phyloP scores from a whole-genome alignment of 1,284 basidiomycete species.

The Rhodofomes roseus region DNA sequence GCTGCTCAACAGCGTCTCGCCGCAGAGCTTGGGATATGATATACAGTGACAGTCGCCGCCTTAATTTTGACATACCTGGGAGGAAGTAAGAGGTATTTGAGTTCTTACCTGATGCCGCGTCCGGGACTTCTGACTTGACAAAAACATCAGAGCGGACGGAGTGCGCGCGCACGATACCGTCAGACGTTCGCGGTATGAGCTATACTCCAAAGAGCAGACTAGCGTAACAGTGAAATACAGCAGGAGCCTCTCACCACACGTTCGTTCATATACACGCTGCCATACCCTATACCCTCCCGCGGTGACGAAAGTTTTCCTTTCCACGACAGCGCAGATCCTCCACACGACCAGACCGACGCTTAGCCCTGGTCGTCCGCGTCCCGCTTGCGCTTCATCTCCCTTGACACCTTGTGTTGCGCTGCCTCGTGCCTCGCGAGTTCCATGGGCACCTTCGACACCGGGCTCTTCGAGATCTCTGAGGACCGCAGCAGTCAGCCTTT shows the following conservation, averaged over 20 bases:
- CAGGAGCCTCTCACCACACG: slow-evolving; percentile 7
- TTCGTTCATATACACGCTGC: slow-evolving; percentile 4
- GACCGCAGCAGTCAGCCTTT: background rate
- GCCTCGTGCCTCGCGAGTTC: slow-evolving; percentile 90
- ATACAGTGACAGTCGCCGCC: background rate
- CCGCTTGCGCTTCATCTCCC: slow-evolving; percentile 89
- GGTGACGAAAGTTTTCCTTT: background rate
- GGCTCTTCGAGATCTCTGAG: slow-evolving; percentile 87
- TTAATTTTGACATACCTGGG: background rate
- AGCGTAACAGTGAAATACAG: background rate
- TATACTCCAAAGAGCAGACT: background rate
- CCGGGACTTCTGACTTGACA: too few species aligned
- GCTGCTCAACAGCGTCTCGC: background rate
- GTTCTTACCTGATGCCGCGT: background rate
- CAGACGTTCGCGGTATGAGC: background rate
- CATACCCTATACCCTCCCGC: background rate
- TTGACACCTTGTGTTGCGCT: slow-evolving; percentile 83
- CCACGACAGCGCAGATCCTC: background rate
- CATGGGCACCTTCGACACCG: slow-evolving; percentile 82
- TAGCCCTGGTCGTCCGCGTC: slow-evolving; percentile 70
- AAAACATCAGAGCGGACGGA: too few species aligned
- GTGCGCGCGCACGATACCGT: background rate
- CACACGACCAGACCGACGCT: slow-evolving; percentile 11
- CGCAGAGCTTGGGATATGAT: background rate
- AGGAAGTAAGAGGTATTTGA: background rate